Conservation (phyloP, 768 basidiomycete species). For the Boletus reticulatus region DNA sequence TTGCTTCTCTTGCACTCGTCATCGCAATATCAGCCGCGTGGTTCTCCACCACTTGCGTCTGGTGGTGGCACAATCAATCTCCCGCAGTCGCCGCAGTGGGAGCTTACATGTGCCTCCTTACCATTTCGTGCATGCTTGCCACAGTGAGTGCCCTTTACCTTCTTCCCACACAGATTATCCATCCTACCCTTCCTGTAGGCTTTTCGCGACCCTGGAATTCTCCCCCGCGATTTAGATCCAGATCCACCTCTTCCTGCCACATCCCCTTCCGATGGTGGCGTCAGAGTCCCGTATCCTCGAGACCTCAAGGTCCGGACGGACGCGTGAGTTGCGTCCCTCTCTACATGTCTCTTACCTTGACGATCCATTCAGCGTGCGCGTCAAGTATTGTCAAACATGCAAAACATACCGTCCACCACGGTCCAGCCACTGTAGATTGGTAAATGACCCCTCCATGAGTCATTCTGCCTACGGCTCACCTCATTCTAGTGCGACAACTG, state of each 20-base stretch:
- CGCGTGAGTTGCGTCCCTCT: conserved; percentile 48
- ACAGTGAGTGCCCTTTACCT: conserved; percentile 49
- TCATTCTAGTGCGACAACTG: conserved; percentile 86
- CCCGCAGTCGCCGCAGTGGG: conserved; percentile 68
- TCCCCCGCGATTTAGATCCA: conserved; percentile 84
- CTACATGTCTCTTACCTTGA: not conserved
- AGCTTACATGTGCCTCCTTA: conserved; percentile 60
- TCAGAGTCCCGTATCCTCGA: conserved; percentile 68
- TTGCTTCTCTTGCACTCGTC: conserved; percentile 58
- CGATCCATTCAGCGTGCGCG: conserved; percentile 59
- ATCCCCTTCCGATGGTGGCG: conserved; percentile 61
- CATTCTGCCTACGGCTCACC: not conserved
- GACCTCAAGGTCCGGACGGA: conserved; percentile 79
- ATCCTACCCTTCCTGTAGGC: conserved; percentile 43
- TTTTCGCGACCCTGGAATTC: conserved; percentile 80
- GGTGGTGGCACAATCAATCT: conserved; percentile 84
- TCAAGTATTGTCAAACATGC: conserved; percentile 95
- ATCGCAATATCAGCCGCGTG: conserved; percentile 74
- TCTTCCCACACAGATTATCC: not conserved
- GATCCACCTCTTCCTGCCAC: conserved; percentile 73
- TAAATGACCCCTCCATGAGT: conserved; percentile 29
- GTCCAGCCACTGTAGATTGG: conserved; percentile 95
- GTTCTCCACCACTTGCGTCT: conserved; percentile 86
- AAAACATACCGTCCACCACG: conserved; percentile 90
- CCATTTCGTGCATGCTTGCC: conserved; percentile 71